These are phyloP conservation scores for Solanum verrucosum DNA, from an alignment of 257 asterid species.

Conservation along the genomic window DNA sequence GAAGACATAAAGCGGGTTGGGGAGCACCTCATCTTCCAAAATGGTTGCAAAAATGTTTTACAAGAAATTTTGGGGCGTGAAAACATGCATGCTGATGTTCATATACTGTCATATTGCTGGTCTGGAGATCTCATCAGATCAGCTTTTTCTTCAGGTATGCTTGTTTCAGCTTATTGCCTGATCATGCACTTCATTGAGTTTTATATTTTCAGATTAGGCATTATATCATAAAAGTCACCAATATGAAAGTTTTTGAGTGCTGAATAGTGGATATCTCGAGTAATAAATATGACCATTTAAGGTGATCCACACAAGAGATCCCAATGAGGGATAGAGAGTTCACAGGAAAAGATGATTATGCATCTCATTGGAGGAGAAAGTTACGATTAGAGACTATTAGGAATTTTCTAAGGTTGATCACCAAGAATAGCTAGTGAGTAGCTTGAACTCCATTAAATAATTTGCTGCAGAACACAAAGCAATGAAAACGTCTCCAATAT, in stretches of 20 bases:
- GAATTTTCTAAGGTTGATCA: neutral
- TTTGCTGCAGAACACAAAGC: neutral
- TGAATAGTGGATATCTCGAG: neutral
- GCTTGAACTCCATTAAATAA: neutral
- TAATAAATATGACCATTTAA: neutral
- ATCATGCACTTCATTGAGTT: neutral
- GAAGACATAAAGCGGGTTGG: conserved; percentile 46
- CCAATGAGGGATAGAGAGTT: neutral
- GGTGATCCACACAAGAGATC: neutral
- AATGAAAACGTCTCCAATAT: neutral
- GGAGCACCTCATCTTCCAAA: conserved; percentile 46
- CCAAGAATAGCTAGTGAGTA: neutral
- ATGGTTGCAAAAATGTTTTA: conserved; percentile 43
- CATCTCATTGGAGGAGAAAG: neutral
- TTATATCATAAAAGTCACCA: neutral
- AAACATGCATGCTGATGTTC: conserved; percentile 18
- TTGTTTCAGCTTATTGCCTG: neutral
- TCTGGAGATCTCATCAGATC: conserved; percentile 48
- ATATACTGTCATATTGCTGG: conserved; percentile 60
- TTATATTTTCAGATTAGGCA: neutral
- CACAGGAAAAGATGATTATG: neutral
- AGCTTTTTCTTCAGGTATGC: conserved; percentile 49
- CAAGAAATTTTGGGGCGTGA: conserved; percentile 21
- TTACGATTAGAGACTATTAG: neutral
- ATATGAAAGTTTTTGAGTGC: neutral